A percentile compares a stretch with the other conserved stretches of the same genome.
Evolutionary conservation across 306 rosid genomes (phyloP).

Genomic region (Cercis canadensis): DNA sequence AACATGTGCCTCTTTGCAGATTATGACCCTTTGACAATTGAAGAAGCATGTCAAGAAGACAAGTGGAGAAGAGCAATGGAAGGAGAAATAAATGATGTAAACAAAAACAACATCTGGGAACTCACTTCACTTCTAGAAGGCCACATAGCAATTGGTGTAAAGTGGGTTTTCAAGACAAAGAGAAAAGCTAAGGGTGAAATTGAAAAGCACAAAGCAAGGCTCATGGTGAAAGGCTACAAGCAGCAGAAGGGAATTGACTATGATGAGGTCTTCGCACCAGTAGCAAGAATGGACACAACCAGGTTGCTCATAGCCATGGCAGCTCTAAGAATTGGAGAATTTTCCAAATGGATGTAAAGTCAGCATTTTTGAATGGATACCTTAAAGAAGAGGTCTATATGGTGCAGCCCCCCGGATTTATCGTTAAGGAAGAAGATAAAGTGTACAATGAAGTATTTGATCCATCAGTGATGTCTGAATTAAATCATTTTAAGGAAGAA

Average conservation of each 20-base stretch:
- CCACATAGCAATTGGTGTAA: neutral
- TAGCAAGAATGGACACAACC: neutral
- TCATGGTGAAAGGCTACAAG: neutral
- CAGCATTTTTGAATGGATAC: neutral
- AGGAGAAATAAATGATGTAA: no score
- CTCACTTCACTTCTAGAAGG: neutral
- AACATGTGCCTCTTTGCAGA: neutral
- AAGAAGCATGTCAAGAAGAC: neutral
- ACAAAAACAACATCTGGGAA: no score
- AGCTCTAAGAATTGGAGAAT: neutral
- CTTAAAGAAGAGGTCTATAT: neutral
- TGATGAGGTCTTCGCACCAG: neutral
- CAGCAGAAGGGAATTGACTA: neutral
- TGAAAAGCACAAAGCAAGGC: neutral
- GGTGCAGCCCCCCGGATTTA: neutral
- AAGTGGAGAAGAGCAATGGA: neutral
- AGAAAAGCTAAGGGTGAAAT: neutral
- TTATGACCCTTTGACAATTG: no score
- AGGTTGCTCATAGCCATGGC: neutral
- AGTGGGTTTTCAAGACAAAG: neutral
- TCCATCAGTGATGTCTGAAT: no score
- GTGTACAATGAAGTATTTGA: no score
- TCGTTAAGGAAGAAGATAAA: neutral
- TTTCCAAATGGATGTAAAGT: neutral
- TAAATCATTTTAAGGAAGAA: no score